Evolutionary conservation across 768 basidiomycete species (phyloP), one percentile per base, ranked within the genome.

Genomic region (Tylopilus plumbeoviolaceoides): DNA sequence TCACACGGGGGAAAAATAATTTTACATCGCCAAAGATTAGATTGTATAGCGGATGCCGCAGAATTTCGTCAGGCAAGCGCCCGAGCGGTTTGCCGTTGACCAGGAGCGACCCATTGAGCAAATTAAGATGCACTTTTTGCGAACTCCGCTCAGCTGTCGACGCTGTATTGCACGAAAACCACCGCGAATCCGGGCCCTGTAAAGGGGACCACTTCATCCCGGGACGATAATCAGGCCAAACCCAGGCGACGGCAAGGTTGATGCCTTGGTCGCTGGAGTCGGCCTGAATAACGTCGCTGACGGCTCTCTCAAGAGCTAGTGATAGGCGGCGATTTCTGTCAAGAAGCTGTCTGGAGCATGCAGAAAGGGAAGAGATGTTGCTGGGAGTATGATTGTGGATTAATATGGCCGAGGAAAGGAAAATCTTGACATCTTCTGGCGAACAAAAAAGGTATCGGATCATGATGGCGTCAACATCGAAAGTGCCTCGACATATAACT

Each of bases 251-350:
- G 0, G 66, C 68, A 21, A 40, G 49, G 44, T 65, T 47, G 4
- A 70, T 41, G 2, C 63, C 67, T 25, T 25, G 20, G 39, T 54
- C 35, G 0, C 30, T 14, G 2, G 7, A 5, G 18, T 48, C 54
- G 1, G 51, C 49, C 20, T 36, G 41, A 15, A 59, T 54, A 20
- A 46, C 17, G 20, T 43, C 27, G 1, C 42, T 36, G 9, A 65
- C 5, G 12, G 49, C 15, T 5, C 39, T 21, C 50, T 68, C 61
- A 5, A 75, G 36, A 7, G 23, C 45, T 21, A 66, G 50, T 6
- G 72, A 62, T 25, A 71, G 48, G 14, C 70, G 63, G 25, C 61
- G 48, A 44, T 75, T 64, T 7, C 72, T 62, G n/a, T 67, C 61
- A 15, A 68, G 55, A 21, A 70, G 58, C 15, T 58, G 11, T 23